Conservation (phyloP, 2,329 filamentous ascomycete species). For the Fusarium fujikuroi region DNA sequence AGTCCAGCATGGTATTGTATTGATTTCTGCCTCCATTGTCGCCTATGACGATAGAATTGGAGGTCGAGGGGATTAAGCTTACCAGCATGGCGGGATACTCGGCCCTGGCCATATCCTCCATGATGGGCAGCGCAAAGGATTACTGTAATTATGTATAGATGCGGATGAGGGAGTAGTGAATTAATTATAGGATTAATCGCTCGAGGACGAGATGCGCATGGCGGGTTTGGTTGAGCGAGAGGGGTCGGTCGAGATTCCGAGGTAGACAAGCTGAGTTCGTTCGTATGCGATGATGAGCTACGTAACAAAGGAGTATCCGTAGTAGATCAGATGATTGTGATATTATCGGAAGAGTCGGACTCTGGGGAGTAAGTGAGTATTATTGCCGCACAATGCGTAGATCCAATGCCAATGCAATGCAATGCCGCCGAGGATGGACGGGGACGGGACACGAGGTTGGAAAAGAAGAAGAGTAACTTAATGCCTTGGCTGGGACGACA, state of each 20-base stretch:
- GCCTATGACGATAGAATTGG: not conserved
- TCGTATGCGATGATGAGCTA: conserved; percentile 11
- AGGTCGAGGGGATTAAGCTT: conserved; percentile 53
- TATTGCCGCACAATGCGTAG: conserved; percentile 6
- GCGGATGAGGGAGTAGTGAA: conserved; percentile 3
- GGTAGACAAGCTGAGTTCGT: conserved; percentile 15
- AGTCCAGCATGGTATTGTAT: not conserved
- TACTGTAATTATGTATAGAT: conserved; percentile 31
- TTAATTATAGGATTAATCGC: conserved; percentile 32
- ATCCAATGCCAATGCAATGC: conserved; percentile 13
- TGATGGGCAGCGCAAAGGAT: conserved; percentile 55
- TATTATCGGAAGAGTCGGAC: conserved; percentile 28
- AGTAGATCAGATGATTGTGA: conserved; percentile 8
- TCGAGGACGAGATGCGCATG: conserved; percentile 31
- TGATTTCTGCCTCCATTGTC: not conserved
- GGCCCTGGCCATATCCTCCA: conserved; percentile 82
- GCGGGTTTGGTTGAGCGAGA: conserved; percentile 19
- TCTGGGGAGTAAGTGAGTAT: not conserved
- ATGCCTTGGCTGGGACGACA: conserved; percentile 23
- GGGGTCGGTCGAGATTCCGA: conserved; percentile 36
- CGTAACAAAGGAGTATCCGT: conserved; percentile 8
- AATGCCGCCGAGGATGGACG: not conserved
- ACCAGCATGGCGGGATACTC: conserved; percentile 97
- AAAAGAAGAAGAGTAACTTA: conserved; percentile 7
- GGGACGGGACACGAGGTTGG: conserved; percentile 4